A percentile compares a stretch with the other conserved stretches of the same genome.
phyloP scores from a whole-genome alignment of 495 filamentous ascomycete genomes.

The Opeltia flavorubescens region DNA sequence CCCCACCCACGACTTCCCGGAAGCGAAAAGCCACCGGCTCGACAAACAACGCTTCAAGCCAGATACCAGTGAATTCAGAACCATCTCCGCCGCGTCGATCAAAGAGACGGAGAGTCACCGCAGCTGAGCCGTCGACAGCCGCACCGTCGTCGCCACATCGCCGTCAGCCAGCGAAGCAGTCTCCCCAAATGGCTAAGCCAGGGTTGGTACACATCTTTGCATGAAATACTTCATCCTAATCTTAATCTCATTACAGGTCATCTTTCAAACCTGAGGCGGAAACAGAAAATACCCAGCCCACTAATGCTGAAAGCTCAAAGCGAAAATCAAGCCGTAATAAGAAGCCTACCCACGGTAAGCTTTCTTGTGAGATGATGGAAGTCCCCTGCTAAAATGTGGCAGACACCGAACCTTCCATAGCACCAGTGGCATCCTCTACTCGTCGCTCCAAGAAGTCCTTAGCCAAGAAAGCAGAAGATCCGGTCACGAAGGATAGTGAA shows the following conservation, averaged over 20 bases:
- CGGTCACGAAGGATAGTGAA: slow-evolving; percentile 34
- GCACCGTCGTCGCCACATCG: slow-evolving; percentile 30
- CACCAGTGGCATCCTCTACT: slow-evolving; percentile 21
- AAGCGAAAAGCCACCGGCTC: slow-evolving; percentile 43
- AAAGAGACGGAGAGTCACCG: slow-evolving; percentile 36
- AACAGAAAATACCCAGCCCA: slow-evolving; percentile 23
- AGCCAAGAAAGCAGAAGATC: slow-evolving; percentile 37
- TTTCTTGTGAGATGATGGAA: neutral
- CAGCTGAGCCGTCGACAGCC: slow-evolving; percentile 14
- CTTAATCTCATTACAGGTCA: slow-evolving; percentile 21
- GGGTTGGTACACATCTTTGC: slow-evolving; percentile 38
- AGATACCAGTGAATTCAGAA: slow-evolving; percentile 26
- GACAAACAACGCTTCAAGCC: slow-evolving; percentile 25
- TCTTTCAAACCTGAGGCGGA: slow-evolving; percentile 32
- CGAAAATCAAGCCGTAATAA: slow-evolving; percentile 55
- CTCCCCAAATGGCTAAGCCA: slow-evolving; percentile 68
- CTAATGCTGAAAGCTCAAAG: slow-evolving; percentile 42
- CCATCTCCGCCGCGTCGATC: slow-evolving; percentile 29
- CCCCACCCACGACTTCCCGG: slow-evolving; percentile 17
- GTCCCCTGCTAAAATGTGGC: neutral
- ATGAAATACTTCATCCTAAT: slow-evolving; percentile 6
- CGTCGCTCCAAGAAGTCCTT: slow-evolving; percentile 44
- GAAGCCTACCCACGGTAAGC: slow-evolving; percentile 30
- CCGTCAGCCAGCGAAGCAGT: slow-evolving; percentile 46
- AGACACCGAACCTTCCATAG: slow-evolving; percentile 12